Percentiles rank a stretch among this genome's conserved stretches.
Conservation (phyloP, 192 early-diverging fungal genomes). For the Obelidium mucronatum region DNA sequence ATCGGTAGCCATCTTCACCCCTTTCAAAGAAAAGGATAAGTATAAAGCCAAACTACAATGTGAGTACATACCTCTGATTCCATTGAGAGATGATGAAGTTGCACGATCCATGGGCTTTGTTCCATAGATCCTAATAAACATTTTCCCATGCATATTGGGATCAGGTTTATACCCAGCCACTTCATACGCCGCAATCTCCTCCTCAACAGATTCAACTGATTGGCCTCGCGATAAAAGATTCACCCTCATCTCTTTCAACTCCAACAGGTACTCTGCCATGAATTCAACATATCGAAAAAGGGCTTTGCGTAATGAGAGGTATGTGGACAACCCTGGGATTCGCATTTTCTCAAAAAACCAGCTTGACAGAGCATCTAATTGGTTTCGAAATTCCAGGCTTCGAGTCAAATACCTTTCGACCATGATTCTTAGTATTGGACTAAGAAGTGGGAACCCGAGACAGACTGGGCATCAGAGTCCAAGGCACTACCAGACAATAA, state of each 20-base stretch:
- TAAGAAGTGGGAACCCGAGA: background rate
- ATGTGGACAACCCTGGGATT: background rate
- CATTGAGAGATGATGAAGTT: background rate
- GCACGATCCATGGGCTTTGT: background rate
- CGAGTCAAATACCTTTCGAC: background rate
- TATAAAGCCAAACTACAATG: background rate
- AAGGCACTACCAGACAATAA: no score
- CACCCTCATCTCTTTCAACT: background rate
- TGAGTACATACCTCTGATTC: background rate
- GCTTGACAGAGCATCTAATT: background rate
- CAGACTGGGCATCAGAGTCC: no score
- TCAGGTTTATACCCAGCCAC: background rate
- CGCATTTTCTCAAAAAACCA: no score
- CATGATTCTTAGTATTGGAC: background rate
- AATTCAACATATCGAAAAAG: background rate
- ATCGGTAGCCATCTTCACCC: background rate
- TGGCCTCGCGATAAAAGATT: background rate
- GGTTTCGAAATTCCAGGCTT: background rate
- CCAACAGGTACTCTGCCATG: background rate
- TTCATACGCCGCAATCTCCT: background rate
- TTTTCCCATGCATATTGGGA: background rate
- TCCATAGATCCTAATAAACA: background rate
- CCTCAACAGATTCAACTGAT: background rate
- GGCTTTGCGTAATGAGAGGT: background rate
- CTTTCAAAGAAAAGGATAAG: background rate